Conservation (phyloP, 306 rosid genomes). For the Medicago arabica region DNA sequence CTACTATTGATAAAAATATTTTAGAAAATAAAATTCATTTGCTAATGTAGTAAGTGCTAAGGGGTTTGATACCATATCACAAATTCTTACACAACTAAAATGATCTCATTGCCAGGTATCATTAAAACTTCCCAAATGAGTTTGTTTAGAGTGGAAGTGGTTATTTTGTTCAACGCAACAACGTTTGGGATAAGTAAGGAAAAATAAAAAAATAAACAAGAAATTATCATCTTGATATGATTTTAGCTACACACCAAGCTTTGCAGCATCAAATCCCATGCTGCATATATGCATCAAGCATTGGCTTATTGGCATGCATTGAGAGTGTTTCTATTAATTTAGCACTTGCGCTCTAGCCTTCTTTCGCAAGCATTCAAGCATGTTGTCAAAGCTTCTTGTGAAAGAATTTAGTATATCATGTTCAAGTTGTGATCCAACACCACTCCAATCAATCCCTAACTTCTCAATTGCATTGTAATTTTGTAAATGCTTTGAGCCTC, state of each 20-base stretch:
- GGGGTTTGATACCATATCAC: too few relatives aligned
- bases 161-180: neutral
- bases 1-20: too few relatives aligned
- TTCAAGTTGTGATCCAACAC: slow-evolving; percentile 73
- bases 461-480: slow-evolving; percentile 81
- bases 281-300: slow-evolving; percentile 1
- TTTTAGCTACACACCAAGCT: neutral
- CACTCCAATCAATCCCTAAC: slow-evolving; percentile 82
- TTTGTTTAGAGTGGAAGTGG: neutral
- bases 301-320: slow-evolving; percentile 1
- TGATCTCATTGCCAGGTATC: too few relatives aligned
- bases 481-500: slow-evolving; percentile 75
- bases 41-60: too few relatives aligned
- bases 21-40: too few relatives aligned
- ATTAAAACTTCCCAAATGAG: too few relatives aligned
- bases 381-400: slow-evolving; percentile 42
- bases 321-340: neutral
- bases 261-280: neutral
- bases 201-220: neutral
- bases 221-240: neutral
- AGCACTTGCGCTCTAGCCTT: slow-evolving; percentile 11
- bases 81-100: too few relatives aligned
- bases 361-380: slow-evolving; percentile 36
- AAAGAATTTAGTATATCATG: slow-evolving; percentile 48
- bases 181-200: neutral